Base-by-base conservation (phyloP, 106 monocot species). In the Iris macrosiphon region DNA sequence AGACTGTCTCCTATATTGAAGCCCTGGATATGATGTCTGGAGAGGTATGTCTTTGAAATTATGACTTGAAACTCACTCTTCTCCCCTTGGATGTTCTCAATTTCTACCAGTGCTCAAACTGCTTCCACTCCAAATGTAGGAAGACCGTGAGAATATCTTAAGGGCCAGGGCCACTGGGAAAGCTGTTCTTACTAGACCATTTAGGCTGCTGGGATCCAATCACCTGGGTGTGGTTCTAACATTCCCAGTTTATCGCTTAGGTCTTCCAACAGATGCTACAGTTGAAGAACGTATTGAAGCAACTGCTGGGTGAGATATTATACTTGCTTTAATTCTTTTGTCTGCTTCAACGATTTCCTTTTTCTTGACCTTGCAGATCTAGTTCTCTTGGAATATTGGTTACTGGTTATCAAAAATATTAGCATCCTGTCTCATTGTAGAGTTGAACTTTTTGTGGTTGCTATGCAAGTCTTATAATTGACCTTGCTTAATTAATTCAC, bases 1-100 rank as follows among this genome's bases (percentile, higher is more conserved):
- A 80, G 45, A 80, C 80, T 13, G 60, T 80, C 37, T 80, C 80
- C 20, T 80, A 80, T 33, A 65, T 80, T 22, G 75, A 80, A 51
- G 61, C 70, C 10, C 59, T 74, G 30, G 80, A 80, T 67, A 75
- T 80, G 80, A 80, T 80, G 80, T 75, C 80, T 43, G 80, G 80
- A 57, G 74, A 75, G 80, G 80, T 80, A 39, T 31, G 2, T 10
- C 24, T 13, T 16, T 8, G 31, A 8, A 48, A 37, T 40, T n/a
- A n/a, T n/a, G n/a, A n/a, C n/a, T n/a, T n/a, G n/a, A n/a, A n/a
- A n/a, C n/a, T 20, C 20, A 13, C 35, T 29, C 47, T 7, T 60
- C 7, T 14, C 44, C 0, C 25, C 4, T 5, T 25, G 1, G 17
- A 44, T 25, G 9, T 12, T 38, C 35, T 13, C 19, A 10, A 6